These are phyloP conservation scores for Galeopsis tetrahit DNA, from an alignment of 257 asterid species.

Conservation along the genomic window DNA sequence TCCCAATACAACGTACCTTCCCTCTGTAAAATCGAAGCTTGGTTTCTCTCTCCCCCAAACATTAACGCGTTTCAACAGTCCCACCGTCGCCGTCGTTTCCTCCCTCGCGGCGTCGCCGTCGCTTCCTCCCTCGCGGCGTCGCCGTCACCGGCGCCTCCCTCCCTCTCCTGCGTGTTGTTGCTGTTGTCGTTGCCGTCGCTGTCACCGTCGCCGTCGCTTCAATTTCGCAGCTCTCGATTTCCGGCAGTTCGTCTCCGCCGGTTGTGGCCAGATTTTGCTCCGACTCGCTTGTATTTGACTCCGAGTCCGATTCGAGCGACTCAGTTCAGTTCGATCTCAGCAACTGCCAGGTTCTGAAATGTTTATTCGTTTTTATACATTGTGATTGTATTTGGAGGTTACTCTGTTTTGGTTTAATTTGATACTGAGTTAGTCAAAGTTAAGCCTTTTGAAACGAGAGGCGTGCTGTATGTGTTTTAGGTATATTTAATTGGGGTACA, in stretches of 20 bases:
- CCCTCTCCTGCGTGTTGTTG: too few relatives aligned
- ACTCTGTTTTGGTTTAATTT: constrained; percentile 14
- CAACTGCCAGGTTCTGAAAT: constrained; percentile 51
- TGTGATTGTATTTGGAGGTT: background rate
- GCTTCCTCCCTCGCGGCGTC: too few relatives aligned
- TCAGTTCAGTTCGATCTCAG: constrained; percentile 61
- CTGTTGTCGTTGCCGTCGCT: too few relatives aligned
- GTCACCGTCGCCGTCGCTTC: too few relatives aligned
- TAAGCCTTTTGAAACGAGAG: background rate
- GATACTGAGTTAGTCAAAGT: constrained; percentile 3
- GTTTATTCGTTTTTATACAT: constrained; percentile 1
- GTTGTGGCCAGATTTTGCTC: constrained; percentile 67
- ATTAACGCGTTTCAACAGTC: too few relatives aligned
- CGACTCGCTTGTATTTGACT: constrained; percentile 62
- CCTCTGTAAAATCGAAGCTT: too few relatives aligned
- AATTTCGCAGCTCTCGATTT: constrained; percentile 68
- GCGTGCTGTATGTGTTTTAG: background rate
- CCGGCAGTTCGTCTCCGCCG: constrained; percentile 61
- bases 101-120: too few relatives aligned
- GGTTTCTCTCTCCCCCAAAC: too few relatives aligned
- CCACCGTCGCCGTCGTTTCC: too few relatives aligned
- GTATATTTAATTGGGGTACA: constrained; percentile 7
- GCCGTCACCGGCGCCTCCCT: too few relatives aligned
- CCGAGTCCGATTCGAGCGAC: constrained; percentile 52
- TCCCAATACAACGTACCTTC: too few relatives aligned